These are phyloP conservation scores for Pleurotus djamor DNA, from an alignment of 768 basidiomycete genomes.

Conservation along the genomic window DNA sequence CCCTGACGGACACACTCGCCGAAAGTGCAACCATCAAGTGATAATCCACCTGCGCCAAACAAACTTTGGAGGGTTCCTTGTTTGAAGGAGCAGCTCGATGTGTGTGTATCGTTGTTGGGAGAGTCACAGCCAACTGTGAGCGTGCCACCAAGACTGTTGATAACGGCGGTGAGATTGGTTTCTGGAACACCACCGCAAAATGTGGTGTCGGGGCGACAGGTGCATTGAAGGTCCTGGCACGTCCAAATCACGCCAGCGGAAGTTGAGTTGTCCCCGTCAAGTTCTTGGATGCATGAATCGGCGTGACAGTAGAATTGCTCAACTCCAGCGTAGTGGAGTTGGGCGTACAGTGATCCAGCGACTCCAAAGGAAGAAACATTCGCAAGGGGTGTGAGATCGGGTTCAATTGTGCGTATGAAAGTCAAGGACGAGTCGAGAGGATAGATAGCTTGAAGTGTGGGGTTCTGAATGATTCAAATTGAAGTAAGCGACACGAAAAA, in stretches of 20 bases:
- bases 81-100: slow-evolving; percentile 72
- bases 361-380: slow-evolving; percentile 58
- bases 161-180: slow-evolving; percentile 53
- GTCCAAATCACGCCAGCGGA: slow-evolving; percentile 53
- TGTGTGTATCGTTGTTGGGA: slow-evolving; percentile 36
- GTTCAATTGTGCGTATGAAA: slow-evolving; percentile 74
- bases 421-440: slow-evolving; percentile 72
- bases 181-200: slow-evolving; percentile 67
- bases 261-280: slow-evolving; percentile 26
- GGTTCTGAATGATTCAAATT: slow-evolving; percentile 51
- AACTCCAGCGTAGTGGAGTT: slow-evolving; percentile 75
- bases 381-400: slow-evolving; percentile 66
- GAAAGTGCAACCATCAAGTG: slow-evolving; percentile 70
- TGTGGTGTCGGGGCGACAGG: slow-evolving; percentile 61
- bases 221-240: slow-evolving; percentile 74
- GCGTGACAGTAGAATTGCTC: slow-evolving; percentile 90
- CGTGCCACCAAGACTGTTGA: slow-evolving; percentile 64
- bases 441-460: slow-evolving; percentile 76
- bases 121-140: slow-evolving; percentile 69
- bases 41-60: slow-evolving; percentile 76
- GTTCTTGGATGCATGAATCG: slow-evolving; percentile 63
- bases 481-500: neutral
- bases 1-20: slow-evolving; percentile 89
- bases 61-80: slow-evolving; percentile 63
- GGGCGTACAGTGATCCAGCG: slow-evolving; percentile 55